Conservation (phyloP, 2,329 filamentous ascomycete genomes). For the Sporothrix brasiliensis region DNA sequence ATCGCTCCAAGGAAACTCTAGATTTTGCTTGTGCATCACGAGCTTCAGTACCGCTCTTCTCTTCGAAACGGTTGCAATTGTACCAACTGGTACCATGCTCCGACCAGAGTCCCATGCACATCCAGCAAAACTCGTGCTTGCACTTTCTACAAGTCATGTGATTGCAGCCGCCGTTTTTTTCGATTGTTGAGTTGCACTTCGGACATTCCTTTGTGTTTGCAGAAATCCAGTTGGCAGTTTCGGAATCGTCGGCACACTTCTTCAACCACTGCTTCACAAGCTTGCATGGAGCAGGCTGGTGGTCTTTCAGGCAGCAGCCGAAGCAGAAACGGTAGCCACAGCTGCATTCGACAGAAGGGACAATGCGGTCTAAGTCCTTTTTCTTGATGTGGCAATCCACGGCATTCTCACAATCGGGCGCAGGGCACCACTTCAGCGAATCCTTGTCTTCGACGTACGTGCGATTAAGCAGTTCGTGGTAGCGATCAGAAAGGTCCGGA, state of each 20-base stretch:
- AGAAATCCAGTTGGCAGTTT: constrained; percentile 99
- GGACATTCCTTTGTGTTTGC: constrained; percentile 99
- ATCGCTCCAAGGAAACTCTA: constrained; percentile 88
- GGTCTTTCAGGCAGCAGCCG: constrained; percentile 84
- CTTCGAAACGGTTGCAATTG: constrained; percentile 96
- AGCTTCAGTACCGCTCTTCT: constrained; percentile 89
- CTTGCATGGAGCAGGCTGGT: constrained; percentile 88
- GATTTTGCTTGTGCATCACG: constrained; percentile 90
- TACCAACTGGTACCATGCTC: constrained; percentile 99
- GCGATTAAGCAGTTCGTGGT: constrained; percentile 82
- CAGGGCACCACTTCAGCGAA: constrained; percentile 94
- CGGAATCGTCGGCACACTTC: constrained; percentile 97
- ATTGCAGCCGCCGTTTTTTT: constrained; percentile 98
- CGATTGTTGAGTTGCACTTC: constrained; percentile 93
- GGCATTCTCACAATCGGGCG: constrained; percentile 94
- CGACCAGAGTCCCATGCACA: constrained; percentile 99
- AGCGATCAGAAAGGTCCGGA: constrained; percentile 62
- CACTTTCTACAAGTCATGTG: constrained; percentile 98
- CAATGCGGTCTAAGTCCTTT: constrained; percentile 79
- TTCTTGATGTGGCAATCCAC: constrained; percentile 86
- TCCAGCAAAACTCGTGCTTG: constrained; percentile 98
- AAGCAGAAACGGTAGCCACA: constrained; percentile 94
- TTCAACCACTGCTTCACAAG: constrained; percentile 95
- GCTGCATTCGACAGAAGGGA: constrained; percentile 84
- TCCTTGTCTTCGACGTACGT: constrained; percentile 98